Conservation (phyloP, 192 early-diverging fungal species). For the Linnemannia hyalina region DNA sequence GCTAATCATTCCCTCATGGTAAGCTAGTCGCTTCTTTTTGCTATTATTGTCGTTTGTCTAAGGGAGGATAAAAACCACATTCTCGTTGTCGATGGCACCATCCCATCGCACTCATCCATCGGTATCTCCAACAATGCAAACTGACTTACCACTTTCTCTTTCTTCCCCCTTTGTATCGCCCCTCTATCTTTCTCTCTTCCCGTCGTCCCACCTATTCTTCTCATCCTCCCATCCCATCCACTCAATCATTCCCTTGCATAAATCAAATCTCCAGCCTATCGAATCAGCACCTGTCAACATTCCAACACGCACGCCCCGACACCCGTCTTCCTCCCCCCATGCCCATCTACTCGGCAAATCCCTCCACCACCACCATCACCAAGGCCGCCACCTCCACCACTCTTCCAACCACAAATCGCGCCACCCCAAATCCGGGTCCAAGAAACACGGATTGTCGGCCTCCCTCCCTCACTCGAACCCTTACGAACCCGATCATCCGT, state of each 20-base stretch:
- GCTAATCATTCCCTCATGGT: slow-evolving; percentile 10
- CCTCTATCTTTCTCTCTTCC: background rate
- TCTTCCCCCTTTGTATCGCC: background rate
- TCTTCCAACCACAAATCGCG: background rate
- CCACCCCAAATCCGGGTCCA: background rate
- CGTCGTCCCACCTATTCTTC: background rate
- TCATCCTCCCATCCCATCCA: slow-evolving; percentile 3
- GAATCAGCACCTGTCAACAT: slow-evolving; percentile 45
- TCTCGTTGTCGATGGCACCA: background rate
- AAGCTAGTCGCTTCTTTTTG: background rate
- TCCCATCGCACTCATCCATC: background rate
- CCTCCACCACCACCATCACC: slow-evolving; percentile 23
- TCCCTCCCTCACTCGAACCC: slow-evolving; percentile 31
- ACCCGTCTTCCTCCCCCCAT: background rate
- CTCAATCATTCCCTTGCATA: slow-evolving; percentile 2
- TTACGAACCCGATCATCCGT: slow-evolving; percentile 12
- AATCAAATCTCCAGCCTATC: slow-evolving; percentile 22
- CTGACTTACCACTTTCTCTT: background rate
- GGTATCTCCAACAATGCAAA: background rate
- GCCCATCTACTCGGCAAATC: slow-evolving; percentile 20
- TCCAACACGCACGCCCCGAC: slow-evolving; percentile 20
- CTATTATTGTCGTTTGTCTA: background rate
- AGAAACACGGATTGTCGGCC: slow-evolving; percentile 14
- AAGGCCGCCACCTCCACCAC: slow-evolving; percentile 18
- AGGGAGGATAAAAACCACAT: background rate